phyloP scores from a whole-genome alignment of 345 rosid species.

The Arabidopsis arenosa region DNA sequence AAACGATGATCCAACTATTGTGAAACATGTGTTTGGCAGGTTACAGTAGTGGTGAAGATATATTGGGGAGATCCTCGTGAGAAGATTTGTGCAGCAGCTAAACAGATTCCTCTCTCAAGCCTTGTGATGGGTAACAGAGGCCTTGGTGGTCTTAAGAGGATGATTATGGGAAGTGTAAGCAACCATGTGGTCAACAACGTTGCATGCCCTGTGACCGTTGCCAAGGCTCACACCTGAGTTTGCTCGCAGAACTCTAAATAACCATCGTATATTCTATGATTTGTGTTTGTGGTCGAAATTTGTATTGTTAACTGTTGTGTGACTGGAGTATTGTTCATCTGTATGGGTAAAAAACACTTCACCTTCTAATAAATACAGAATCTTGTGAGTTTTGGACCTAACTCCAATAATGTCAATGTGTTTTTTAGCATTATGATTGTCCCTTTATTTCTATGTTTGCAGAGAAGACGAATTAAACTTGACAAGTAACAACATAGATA shows the following conservation, averaged over 20 bases:
- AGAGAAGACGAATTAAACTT: no score
- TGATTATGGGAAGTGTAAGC: slow-evolving; percentile 85
- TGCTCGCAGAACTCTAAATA: neutral
- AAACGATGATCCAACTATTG: slow-evolving; percentile 39
- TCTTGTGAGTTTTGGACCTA: slow-evolving; percentile 27
- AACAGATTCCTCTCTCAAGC: slow-evolving; percentile 69
- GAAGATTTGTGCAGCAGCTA: slow-evolving; percentile 80
- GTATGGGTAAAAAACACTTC: slow-evolving; percentile 5
- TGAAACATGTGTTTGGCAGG: slow-evolving; percentile 26
- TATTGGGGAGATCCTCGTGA: slow-evolving; percentile 92
- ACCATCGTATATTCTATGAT: neutral
- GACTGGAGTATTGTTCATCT: slow-evolving; percentile 8
- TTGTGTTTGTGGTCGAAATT: slow-evolving; percentile 32
- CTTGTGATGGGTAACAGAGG: slow-evolving; percentile 85
- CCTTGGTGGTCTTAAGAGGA: slow-evolving; percentile 81
- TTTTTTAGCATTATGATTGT: slow-evolving; percentile 3
- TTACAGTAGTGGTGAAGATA: slow-evolving; percentile 67
- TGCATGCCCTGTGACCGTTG: slow-evolving; percentile 79
- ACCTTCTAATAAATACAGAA: slow-evolving; percentile 22
- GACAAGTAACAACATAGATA: neutral
- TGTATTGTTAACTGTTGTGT: slow-evolving; percentile 22
- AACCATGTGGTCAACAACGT: slow-evolving; percentile 75
- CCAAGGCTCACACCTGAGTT: slow-evolving; percentile 51
- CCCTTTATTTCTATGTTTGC: no score
- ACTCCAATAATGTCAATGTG: slow-evolving; percentile 6